Conservation (phyloP, 495 filamentous ascomycete genomes). For the Hypoxylon cercidicola region DNA sequence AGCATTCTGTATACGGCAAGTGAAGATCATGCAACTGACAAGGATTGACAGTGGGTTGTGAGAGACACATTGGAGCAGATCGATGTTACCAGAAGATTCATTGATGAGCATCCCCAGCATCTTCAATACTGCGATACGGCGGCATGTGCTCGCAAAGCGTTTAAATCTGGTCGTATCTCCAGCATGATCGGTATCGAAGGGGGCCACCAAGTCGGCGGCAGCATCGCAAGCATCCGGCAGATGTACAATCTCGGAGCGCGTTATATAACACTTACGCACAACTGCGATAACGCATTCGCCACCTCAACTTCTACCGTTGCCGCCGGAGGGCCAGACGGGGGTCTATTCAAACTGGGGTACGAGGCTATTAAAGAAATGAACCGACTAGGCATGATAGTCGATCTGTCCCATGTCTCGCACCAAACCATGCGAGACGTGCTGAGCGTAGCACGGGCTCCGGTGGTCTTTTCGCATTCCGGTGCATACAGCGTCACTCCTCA, state of each 20-base stretch:
- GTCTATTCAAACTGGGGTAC: slow-evolving; percentile 33
- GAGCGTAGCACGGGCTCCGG: slow-evolving; percentile 59
- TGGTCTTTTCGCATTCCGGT: slow-evolving; percentile 69
- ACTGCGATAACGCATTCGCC: slow-evolving; percentile 54
- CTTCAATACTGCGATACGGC: slow-evolving; percentile 40
- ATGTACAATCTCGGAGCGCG: slow-evolving; percentile 50
- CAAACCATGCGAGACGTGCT: slow-evolving; percentile 68
- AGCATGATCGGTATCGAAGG: slow-evolving; percentile 50
- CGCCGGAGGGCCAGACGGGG: slow-evolving; percentile 26
- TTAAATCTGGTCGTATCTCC: slow-evolving; percentile 38
- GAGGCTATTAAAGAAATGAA: slow-evolving; percentile 63
- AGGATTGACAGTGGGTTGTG: slow-evolving; percentile 31
- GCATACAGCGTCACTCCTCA: slow-evolving; percentile 64
- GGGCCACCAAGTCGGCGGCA: slow-evolving; percentile 38
- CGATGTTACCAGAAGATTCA: slow-evolving; percentile 45
- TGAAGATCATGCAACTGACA: not conserved
- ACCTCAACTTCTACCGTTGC: slow-evolving; percentile 64
- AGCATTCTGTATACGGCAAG: not conserved
- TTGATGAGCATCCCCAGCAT: slow-evolving; percentile 30
- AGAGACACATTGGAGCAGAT: slow-evolving; percentile 51
- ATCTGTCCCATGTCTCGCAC: slow-evolving; percentile 65
- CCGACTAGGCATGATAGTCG: slow-evolving; percentile 59
- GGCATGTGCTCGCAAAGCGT: slow-evolving; percentile 35
- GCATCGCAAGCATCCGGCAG: slow-evolving; percentile 47
- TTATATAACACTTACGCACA: slow-evolving; percentile 53